These are phyloP conservation scores for Exophiala lecanii-corni DNA, from an alignment of 2,329 filamentous ascomycete species.

Conservation along the genomic window DNA sequence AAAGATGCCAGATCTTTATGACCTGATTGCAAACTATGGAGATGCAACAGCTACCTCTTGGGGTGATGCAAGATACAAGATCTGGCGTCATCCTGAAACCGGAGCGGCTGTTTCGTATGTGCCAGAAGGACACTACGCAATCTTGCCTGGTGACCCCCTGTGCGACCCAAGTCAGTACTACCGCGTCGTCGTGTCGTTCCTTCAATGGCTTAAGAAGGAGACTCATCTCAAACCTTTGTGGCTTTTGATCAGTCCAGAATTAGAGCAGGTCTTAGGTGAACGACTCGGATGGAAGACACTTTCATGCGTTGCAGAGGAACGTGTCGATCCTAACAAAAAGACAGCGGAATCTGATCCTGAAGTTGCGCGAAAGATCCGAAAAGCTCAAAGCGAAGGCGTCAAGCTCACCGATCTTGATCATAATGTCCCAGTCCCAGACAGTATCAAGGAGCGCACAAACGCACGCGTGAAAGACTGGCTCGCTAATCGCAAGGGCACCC, in stretches of 20 bases:
- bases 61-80: conserved; percentile 81
- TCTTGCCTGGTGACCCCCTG: conserved; percentile 81
- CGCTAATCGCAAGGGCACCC: conserved; percentile 70
- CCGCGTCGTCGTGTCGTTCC: conserved; percentile 67
- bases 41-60: conserved; percentile 92
- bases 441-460: conserved; percentile 66
- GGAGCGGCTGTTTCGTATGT: conserved; percentile 85
- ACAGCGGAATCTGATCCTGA: conserved; percentile 61
- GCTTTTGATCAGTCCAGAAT: conserved; percentile 76
- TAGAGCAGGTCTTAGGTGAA: conserved; percentile 73
- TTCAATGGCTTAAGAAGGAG: conserved; percentile 69
- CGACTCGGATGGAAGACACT: conserved; percentile 84
- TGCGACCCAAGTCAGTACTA: conserved; percentile 74
- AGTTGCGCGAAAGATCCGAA: conserved; percentile 69
- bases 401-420: conserved; percentile 69
- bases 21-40: conserved; percentile 91
- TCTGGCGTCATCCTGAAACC: conserved; percentile 75
- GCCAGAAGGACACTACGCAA: conserved; percentile 68
- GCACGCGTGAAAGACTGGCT: conserved; percentile 75
- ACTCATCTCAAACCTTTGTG: conserved; percentile 74
- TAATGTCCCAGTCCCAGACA: conserved; percentile 60
- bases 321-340: conserved; percentile 69
- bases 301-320: conserved; percentile 83
- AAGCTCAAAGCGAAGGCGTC: conserved; percentile 76
- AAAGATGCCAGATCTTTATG: conserved; percentile 68